Evolutionary conservation across 2,329 filamentous ascomycete genomes (phyloP), one percentile per base, ranked within the genome.

Genomic region (Fonsecaea pedrosoi): DNA sequence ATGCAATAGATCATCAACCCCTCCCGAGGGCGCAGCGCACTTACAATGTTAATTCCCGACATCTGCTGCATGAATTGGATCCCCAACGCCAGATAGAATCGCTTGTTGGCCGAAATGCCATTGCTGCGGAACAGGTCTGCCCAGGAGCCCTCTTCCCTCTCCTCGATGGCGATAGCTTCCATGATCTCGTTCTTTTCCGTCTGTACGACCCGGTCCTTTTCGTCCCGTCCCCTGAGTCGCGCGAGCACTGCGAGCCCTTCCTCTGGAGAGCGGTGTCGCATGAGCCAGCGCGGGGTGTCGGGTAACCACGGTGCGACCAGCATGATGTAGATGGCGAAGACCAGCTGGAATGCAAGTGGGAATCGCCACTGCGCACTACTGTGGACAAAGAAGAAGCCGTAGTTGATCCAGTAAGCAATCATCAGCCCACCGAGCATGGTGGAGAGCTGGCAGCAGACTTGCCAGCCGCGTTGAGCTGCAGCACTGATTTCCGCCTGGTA

Each of bases 251-350:
- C 73, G n/a, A 80, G 73, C 0, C 83, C 83, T 70, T 85, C 81
- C 18, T 84, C 81, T 65, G 86, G 83, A 10, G 80, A 77, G 42
- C 84, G 85, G 73, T 85, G 84, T 59, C 86, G 74, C 35, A 77
- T 83, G 21, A 82, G 75, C 77, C 78, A 82, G 54, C 81, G 75
- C 3, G 82, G 82, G 57, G 78, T 79, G 63, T 81, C 79, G 0
- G 79, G 79, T 3, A 79, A 70, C 56, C 72, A 71, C 34, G 80
- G 74, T 34, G 83, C 77, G 10, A 80, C 81, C 13, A 74, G 69
- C 4, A 82, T 74, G 4, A 83, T 76, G 34, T 84, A 73, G 1
- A 81, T 62, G 54, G 79, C 81, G 0, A 82, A 81, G 3, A 82
- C 72, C 37, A 63, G 58, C 54, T 70, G 69, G 40, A 69, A 65